phyloP scores from a whole-genome alignment of 139 green algal species.

The Prasinococcaceae sp. region DNA sequence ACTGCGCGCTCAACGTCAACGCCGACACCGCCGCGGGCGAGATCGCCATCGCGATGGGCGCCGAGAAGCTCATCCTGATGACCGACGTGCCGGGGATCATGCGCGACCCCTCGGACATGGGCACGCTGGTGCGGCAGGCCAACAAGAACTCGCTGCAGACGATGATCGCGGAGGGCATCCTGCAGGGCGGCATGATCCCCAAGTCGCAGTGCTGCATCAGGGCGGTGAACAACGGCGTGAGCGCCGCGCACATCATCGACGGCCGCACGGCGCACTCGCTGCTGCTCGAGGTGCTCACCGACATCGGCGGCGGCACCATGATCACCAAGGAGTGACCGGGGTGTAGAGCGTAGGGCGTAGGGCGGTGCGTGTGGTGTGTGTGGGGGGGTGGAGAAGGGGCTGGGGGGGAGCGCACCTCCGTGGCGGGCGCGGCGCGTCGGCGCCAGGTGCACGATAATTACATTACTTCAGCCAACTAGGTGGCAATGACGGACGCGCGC shows the following conservation, averaged over 20 bases:
- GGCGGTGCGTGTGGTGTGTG: too few relatives aligned
- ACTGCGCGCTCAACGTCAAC: conserved; percentile 89
- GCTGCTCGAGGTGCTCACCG: conserved; percentile 93
- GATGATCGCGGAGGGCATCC: conserved; percentile 75
- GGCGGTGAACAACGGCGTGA: conserved; percentile 78
- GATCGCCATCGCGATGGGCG: conserved; percentile 75
- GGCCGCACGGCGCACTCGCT: conserved; percentile 80
- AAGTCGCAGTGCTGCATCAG: conserved; percentile 97
- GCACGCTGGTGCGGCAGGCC: conserved; percentile 14
- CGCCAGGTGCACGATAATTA: too few relatives aligned
- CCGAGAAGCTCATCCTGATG: conserved; percentile 99
- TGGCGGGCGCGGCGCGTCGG: too few relatives aligned
- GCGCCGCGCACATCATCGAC: conserved; percentile 95
- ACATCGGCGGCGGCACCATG: conserved; percentile 94
- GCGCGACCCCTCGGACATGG: conserved; percentile 12
- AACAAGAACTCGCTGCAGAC: conserved; percentile 30
- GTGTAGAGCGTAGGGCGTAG: too few relatives aligned
- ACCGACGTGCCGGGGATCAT: conserved; percentile 42
- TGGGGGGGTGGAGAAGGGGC: too few relatives aligned
- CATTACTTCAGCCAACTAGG: too few relatives aligned
- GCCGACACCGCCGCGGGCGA: conserved; percentile 94
- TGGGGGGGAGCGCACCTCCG: too few relatives aligned
- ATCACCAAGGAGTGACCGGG: too few relatives aligned
- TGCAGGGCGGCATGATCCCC: conserved; percentile 93
- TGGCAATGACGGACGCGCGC: neutral